Conservation (phyloP, 768 basidiomycete genomes). For the Tephrocybe rancida region DNA sequence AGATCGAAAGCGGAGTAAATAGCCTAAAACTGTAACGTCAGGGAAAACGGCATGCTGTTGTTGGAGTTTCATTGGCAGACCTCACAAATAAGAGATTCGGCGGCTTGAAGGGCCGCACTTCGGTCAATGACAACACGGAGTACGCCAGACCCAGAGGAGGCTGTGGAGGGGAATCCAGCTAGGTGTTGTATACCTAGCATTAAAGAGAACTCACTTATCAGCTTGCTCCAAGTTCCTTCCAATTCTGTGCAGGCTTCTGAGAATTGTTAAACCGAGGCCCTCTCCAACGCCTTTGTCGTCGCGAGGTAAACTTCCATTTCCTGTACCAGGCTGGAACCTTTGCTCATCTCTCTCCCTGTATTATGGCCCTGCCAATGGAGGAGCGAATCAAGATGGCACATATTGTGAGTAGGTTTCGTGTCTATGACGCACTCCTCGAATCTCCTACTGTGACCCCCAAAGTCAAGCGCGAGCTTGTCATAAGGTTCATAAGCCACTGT, state of each 20-base stretch:
- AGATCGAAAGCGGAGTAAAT: constrained; percentile 63
- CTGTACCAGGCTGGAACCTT: constrained; percentile 1
- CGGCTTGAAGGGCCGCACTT: constrained; percentile 46
- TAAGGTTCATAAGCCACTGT: constrained; percentile 78
- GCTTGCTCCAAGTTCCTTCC: constrained; percentile 53
- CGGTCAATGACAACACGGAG: constrained; percentile 77
- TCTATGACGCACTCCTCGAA: constrained; percentile 79
- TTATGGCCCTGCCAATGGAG: constrained; percentile 57
- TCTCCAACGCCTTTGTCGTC: constrained; percentile 68
- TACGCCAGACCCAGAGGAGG: constrained; percentile 74
- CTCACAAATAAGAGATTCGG: constrained; percentile 54
- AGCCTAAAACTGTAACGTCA: constrained; percentile 43
- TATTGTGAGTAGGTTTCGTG: constrained; percentile 67
- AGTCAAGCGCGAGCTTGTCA: constrained; percentile 69
- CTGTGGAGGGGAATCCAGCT: constrained; percentile 33
- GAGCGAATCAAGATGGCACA: constrained; percentile 56
- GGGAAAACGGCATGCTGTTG: neutral
- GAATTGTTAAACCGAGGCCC: constrained; percentile 58
- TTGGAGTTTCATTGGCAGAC: constrained; percentile 38
- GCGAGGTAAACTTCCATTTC: constrained; percentile 56
- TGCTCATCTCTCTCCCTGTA: constrained; percentile 38
- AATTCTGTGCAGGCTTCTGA: constrained; percentile 61
- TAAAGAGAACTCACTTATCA: constrained; percentile 61
- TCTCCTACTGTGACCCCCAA: constrained; percentile 66
- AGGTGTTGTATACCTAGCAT: neutral